Evolutionary conservation across 805 yeast species (phyloP).

Genomic region (Wickerhamomyces alni): DNA sequence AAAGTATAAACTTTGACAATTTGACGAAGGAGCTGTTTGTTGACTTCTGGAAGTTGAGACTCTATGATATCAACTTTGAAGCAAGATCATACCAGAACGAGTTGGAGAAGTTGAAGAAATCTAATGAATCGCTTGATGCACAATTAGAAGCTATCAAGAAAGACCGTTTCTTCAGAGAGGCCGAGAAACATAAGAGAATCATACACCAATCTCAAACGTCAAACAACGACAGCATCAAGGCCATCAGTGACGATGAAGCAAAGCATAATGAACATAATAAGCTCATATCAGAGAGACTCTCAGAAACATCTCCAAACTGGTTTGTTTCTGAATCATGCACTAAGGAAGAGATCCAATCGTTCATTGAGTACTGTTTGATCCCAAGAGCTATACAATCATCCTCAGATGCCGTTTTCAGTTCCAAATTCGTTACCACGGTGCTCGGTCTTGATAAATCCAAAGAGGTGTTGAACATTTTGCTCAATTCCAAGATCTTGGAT

Average conservation of each 20-base stretch:
- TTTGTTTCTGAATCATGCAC: constrained; percentile 23
- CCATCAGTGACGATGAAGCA: constrained; percentile 6
- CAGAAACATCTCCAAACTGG: constrained; percentile 34
- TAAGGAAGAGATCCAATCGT: constrained; percentile 23
- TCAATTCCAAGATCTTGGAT: constrained; percentile 16
- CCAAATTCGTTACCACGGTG: constrained; percentile 51
- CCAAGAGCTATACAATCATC: constrained; percentile 79
- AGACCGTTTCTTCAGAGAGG: constrained; percentile 10
- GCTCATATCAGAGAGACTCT: constrained; percentile 19
- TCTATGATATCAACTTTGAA: constrained; percentile 64
- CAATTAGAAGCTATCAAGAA: constrained; percentile 23
- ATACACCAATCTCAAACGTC: constrained; percentile 2
- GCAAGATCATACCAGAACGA: constrained; percentile 44
- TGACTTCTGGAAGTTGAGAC: constrained; percentile 67
- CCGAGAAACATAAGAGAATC: constrained; percentile 19
- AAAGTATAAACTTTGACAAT: constrained; percentile 19
- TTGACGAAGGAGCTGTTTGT: constrained; percentile 41
- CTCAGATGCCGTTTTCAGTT: constrained; percentile 69
- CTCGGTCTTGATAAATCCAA: constrained; percentile 31
- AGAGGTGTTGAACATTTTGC: neutral
- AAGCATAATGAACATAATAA: constrained; percentile 38
- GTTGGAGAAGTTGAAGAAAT: constrained; percentile 31
- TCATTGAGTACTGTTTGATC: constrained; percentile 60
- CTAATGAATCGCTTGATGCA: constrained; percentile 30
- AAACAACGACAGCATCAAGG: constrained; percentile 7